Conservation (phyloP, 805 yeast species). For the Metschnikowia anglica region DNA sequence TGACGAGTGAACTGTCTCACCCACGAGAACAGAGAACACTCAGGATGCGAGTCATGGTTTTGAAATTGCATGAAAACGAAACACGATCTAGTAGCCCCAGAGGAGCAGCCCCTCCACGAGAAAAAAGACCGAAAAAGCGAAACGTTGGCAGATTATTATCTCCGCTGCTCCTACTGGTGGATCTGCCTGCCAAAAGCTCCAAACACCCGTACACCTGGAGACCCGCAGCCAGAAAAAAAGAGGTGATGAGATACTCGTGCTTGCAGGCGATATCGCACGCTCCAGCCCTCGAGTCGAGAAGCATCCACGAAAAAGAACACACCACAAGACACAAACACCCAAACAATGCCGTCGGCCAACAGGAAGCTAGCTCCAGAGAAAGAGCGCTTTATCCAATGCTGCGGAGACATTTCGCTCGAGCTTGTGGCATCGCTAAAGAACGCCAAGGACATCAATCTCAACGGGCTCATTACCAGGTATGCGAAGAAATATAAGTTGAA, state of each 20-base stretch:
- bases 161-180: conserved; percentile 2
- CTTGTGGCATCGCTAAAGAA: conserved; percentile 73
- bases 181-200: neutral
- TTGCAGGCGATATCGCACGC: too few relatives aligned
- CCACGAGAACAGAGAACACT: too few relatives aligned
- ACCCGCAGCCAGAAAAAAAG: neutral
- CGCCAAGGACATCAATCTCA: conserved; percentile 79
- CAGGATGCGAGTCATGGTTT: too few relatives aligned
- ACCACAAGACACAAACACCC: neutral
- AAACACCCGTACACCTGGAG: neutral
- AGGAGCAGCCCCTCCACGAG: too few relatives aligned
- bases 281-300: too few relatives aligned
- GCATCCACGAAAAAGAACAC: too few relatives aligned
- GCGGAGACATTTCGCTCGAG: conserved; percentile 88
- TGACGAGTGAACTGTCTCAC: too few relatives aligned
- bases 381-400: conserved; percentile 88
- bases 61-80: too few relatives aligned
- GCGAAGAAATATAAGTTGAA: conserved; percentile 90
- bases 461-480: conserved; percentile 80
- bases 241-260: neutral
- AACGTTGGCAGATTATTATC: too few relatives aligned
- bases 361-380: conserved; percentile 80
- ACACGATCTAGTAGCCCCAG: too few relatives aligned
- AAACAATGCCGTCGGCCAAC: conserved; percentile 34
- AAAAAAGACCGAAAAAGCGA: too few relatives aligned